A percentile compares a stretch with the other conserved stretches of the same genome.
phyloP scores from a whole-genome alignment of 768 basidiomycete species.

The Candolleomyces efflorescens region DNA sequence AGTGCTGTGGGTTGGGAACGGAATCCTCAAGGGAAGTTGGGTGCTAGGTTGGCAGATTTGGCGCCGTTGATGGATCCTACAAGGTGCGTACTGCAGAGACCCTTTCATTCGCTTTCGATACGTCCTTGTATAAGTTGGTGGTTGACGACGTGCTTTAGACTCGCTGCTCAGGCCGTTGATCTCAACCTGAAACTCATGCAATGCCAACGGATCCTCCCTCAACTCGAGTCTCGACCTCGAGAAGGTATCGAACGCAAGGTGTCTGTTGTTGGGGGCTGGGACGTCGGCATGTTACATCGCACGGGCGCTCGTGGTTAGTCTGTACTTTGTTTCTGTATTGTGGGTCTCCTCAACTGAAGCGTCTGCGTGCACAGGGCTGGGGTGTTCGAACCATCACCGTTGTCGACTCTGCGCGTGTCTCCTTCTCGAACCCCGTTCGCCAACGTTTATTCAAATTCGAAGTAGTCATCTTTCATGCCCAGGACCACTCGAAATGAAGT shows the following conservation, averaged over 20 bases:
- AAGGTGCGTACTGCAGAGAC: constrained; percentile 44
- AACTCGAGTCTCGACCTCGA: constrained; percentile 88
- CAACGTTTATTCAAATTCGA: constrained; percentile 96
- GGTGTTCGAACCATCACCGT: constrained; percentile 92
- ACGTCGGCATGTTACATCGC: constrained; percentile 97
- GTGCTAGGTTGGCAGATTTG: constrained; percentile 82
- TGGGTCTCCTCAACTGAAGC: not conserved
- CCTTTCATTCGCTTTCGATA: no score
- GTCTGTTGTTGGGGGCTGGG: constrained; percentile 89
- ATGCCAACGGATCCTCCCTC: constrained; percentile 92
- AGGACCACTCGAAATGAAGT: not conserved
- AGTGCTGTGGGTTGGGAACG: constrained; percentile 94
- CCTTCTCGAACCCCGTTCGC: constrained; percentile 96
- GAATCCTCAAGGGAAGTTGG: constrained; percentile 82
- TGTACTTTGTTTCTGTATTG: not conserved
- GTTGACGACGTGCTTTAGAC: constrained; percentile 35
- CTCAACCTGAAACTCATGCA: constrained; percentile 97
- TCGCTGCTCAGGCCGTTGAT: constrained; percentile 95
- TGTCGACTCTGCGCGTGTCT: constrained; percentile 86
- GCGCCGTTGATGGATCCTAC: constrained; percentile 96
- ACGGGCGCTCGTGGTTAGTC: constrained; percentile 80
- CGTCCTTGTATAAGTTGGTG: no score
- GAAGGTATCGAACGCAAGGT: constrained; percentile 73
- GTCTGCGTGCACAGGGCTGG: constrained; percentile 65
- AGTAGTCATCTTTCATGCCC: constrained; percentile 22